Conservation (phyloP, 2,329 filamentous ascomycete genomes). For the Thielaviopsis cerberus region DNA sequence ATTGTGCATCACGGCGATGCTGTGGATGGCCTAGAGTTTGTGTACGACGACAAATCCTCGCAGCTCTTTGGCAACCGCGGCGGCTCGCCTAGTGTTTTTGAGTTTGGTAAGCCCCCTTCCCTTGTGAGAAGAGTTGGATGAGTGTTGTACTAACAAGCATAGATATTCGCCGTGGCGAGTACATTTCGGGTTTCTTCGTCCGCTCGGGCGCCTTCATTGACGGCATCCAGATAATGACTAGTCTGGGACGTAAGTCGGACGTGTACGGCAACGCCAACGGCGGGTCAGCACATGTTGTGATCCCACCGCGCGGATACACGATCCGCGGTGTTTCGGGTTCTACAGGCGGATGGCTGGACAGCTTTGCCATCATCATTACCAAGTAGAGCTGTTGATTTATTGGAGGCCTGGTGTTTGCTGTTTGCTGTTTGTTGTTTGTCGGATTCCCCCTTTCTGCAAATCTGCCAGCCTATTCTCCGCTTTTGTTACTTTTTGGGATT, state of each 20-base stretch:
- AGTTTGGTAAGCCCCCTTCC: constrained; percentile 49
- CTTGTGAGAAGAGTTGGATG: not conserved
- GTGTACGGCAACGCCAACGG: constrained; percentile 67
- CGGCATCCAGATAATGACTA: constrained; percentile 78
- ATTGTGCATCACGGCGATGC: constrained; percentile 59
- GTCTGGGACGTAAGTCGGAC: constrained; percentile 65
- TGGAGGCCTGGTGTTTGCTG: constrained; percentile 2
- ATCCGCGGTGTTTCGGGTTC: constrained; percentile 78
- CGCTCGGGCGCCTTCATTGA: constrained; percentile 70
- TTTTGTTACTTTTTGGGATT: not conserved
- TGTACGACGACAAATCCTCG: constrained; percentile 69
- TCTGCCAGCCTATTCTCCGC: too few species aligned
- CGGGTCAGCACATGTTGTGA: constrained; percentile 63
- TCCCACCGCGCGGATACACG: constrained; percentile 74
- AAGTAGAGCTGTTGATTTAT: constrained; percentile 11
- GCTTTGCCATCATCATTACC: constrained; percentile 56
- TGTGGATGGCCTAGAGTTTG: constrained; percentile 76
- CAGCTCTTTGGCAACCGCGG: constrained; percentile 75
- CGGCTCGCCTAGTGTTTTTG: constrained; percentile 52
- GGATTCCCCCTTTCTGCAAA: constrained; percentile 5
- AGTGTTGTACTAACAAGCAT: constrained; percentile 3
- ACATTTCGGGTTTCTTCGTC: constrained; percentile 70
- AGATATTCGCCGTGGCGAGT: constrained; percentile 51
- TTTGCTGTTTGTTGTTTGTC: constrained; percentile 3
- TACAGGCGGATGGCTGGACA: constrained; percentile 64